Evolutionary conservation across 495 filamentous ascomycete species (phyloP), one percentile per base, ranked within the genome.

Genomic region (Cudoniella acicularis): DNA sequence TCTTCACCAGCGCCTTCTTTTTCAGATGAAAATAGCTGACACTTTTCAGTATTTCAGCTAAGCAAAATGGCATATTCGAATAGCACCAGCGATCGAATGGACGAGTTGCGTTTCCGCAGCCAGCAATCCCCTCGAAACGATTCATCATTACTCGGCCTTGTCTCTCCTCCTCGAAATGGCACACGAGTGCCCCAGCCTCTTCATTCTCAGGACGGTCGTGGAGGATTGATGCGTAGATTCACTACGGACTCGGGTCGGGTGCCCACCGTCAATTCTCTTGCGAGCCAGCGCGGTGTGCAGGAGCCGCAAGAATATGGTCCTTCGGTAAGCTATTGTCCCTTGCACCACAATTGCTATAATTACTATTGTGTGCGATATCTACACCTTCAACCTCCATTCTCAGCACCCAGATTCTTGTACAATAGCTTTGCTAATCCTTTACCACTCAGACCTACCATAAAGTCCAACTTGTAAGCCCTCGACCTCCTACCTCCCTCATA

Each of bases 181-280:
- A 60, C 51, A 47, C 74, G 77, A 58, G 82, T 83, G 62, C 75
- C 82, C 50, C 77, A 76, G 22, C 79, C 79, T 59, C 79, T 79
- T 63, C 79, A 77, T 10, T 67, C 72, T 36, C 81, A 79, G 62
- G 88, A 91, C 62, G 79, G 80, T 52, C 82, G 91, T 71, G 79
- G 81, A 43, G 86, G 84, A 62, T 77, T 96, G 62, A 90, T 92
- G 72, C 88, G 94, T 71, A 87, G 94, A 60, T 97, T 97, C 77
- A 98, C 94, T 56, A 94, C 91, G 24, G 90, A 94, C 66, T 88
- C 90, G 56, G 89, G 91, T 67, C 89, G 88, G 74, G 78, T 95
- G 72, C 88, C 90, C 62, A 89, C 87, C 65, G 79, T 93, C 77
- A 87, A 82, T 50, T 84, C 88, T 57, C 80, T 95, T 70, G 86